phyloP scores from a whole-genome alignment of 306 rosid species.

The Malus sieversii region DNA sequence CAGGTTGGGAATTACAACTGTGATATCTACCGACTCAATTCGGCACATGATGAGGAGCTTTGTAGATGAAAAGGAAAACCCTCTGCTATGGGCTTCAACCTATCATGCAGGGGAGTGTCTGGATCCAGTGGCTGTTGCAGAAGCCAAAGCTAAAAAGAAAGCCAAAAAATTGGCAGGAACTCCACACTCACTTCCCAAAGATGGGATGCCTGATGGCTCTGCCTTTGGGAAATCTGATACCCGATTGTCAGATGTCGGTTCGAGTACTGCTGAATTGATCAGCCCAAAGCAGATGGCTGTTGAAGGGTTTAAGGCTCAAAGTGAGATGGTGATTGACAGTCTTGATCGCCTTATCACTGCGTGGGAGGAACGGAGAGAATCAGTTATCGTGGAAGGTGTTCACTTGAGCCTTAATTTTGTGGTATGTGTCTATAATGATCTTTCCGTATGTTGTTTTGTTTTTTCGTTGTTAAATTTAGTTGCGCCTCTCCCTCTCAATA shows the following conservation, averaged over 20 bases:
- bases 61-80: conserved; percentile 83
- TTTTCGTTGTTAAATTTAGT: neutral
- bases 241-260: conserved; percentile 23
- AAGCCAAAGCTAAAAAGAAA: conserved; percentile 71
- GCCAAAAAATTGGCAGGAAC: conserved; percentile 68
- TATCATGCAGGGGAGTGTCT: conserved; percentile 97
- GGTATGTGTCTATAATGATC: conserved; percentile 29
- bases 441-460: neutral
- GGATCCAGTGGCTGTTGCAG: conserved; percentile 88
- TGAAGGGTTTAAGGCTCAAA: conserved; percentile 94
- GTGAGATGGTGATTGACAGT: conserved; percentile 99
- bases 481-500: neutral
- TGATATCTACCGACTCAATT: conserved; percentile 88
- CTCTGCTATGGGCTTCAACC: conserved; percentile 93
- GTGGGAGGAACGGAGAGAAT: conserved; percentile 94
- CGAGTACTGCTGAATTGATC: conserved; percentile 39
- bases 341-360: conserved; percentile 93
- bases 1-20: conserved; percentile 91
- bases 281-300: conserved; percentile 88
- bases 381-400: conserved; percentile 96
- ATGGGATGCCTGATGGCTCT: conserved; percentile 39
- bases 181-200: conserved; percentile 39
- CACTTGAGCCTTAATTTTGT: conserved; percentile 95
- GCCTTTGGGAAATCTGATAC: conserved; percentile 34
- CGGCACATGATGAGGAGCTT: conserved; percentile 99